A percentile compares a stretch with the other conserved stretches of the same genome.
phyloP scores from a whole-genome alignment of 148 eudicot genomes.

The Talinum fruticosum region DNA sequence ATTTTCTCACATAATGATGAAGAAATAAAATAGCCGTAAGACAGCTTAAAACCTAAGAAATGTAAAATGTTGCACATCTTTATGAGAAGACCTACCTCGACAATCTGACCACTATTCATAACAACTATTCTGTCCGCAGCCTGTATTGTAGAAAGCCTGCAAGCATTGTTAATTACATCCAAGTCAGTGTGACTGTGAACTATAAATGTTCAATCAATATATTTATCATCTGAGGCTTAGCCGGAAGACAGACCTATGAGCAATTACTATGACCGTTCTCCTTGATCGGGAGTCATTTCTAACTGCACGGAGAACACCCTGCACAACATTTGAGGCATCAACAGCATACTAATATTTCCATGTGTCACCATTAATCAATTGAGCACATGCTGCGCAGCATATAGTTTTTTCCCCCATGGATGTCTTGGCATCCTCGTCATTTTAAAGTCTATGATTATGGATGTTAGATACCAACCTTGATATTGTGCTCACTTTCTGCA shows the following conservation, averaged over 20 bases:
- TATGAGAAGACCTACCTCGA: constrained; percentile 57
- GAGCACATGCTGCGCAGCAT: not conserved
- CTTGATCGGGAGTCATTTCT: constrained; percentile 52
- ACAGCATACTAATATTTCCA: not conserved
- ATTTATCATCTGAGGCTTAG: not conserved
- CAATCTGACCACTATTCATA: constrained; percentile 76
- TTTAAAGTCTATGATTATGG: not conserved
- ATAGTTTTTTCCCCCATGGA: not conserved
- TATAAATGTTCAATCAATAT: constrained; percentile 2
- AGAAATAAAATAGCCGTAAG: not conserved
- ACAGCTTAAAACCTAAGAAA: constrained; percentile 14
- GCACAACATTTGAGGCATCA: constrained; percentile 22
- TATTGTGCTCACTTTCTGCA: constrained; percentile 95
- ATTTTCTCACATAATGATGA: not conserved
- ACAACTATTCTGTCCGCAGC: constrained; percentile 94
- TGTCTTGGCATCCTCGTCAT: not conserved
- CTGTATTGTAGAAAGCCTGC: constrained; percentile 93
- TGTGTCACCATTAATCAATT: not conserved
- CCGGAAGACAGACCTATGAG: constrained; percentile 64
- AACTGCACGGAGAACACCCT: constrained; percentile 86
- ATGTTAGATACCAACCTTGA: constrained; percentile 55
- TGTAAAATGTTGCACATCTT: not conserved
- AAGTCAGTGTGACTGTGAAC: constrained; percentile 6
- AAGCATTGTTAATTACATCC: constrained; percentile 19
- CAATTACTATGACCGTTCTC: constrained; percentile 86